Conservation (phyloP, 1,139 yeast species). For the Blastobotrys raffinosifermentans region DNA sequence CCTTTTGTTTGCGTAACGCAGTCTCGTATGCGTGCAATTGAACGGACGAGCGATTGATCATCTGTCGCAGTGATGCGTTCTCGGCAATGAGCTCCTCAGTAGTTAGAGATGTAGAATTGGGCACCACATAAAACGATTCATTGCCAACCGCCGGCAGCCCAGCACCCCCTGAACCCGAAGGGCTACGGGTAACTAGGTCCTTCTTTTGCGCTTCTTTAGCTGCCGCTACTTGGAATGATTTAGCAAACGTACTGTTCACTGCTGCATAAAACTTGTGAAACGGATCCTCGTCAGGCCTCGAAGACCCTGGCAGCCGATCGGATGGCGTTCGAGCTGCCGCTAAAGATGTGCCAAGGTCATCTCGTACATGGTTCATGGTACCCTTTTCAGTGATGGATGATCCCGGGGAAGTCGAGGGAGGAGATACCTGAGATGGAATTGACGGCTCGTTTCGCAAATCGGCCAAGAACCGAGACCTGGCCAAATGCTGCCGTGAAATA, state of each 20-base stretch:
- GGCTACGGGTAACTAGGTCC: conserved; percentile 1
- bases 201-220: conserved; percentile 12
- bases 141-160: conserved; percentile 9
- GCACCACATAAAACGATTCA: conserved; percentile 31
- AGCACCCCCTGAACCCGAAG: conserved; percentile 7
- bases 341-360: conserved; percentile 18
- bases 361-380: neutral
- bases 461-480: conserved; percentile 21
- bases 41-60: conserved; percentile 19
- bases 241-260: conserved; percentile 24
- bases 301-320: conserved; percentile 8
- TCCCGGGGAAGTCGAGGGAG: conserved; percentile 10
- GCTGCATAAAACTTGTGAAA: conserved; percentile 25
- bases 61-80: conserved; percentile 23
- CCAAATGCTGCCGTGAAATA: conserved; percentile 24
- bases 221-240: conserved; percentile 19
- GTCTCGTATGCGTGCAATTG: conserved; percentile 30
- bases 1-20: conserved; percentile 30
- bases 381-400: conserved; percentile 4
- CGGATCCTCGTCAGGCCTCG: conserved; percentile 26
- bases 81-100: conserved; percentile 22
- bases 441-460: conserved; percentile 13
- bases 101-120: conserved; percentile 17
- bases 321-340: conserved; percentile 30
- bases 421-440: neutral